Evolutionary conservation across 148 eudicot genomes (phyloP).

Genomic region (Vaccinium vitisidaea): DNA sequence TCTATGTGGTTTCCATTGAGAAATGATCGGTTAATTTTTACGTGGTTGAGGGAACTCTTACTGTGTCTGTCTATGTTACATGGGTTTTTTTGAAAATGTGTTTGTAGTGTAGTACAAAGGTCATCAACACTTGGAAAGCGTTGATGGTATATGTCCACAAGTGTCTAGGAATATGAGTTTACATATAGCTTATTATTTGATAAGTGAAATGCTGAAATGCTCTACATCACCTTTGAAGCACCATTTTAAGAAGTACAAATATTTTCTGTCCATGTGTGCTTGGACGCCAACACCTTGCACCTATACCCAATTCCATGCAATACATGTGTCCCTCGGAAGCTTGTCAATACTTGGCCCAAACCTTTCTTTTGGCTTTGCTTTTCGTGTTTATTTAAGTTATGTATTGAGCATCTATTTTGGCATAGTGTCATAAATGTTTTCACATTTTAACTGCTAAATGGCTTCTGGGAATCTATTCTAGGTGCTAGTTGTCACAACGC

Average conservation of each 20-base stretch:
- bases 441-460: not conserved
- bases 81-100: too few relatives aligned
- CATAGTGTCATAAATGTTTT: not conserved
- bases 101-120: too few relatives aligned
- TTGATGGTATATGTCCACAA: too few relatives aligned
- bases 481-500: constrained; percentile 97
- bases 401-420: not conserved
- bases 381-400: not conserved
- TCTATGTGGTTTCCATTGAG: too few relatives aligned
- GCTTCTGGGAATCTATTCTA: constrained; percentile 18
- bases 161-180: not conserved
- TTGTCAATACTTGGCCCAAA: constrained; percentile 1
- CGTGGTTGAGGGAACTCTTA: too few relatives aligned
- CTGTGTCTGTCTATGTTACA: too few relatives aligned
- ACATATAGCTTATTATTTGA: not conserved
- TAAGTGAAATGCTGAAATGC: not conserved
- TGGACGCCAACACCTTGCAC: not conserved
- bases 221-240: not conserved
- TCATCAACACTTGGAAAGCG: too few relatives aligned
- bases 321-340: not conserved
- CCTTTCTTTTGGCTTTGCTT: not conserved
- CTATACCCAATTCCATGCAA: not conserved
- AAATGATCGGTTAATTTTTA: too few relatives aligned
- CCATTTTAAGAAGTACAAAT: not conserved
- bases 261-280: not conserved